Conservation (phyloP, 148 eudicot species). For the Chenopodium berlandieri region DNA sequence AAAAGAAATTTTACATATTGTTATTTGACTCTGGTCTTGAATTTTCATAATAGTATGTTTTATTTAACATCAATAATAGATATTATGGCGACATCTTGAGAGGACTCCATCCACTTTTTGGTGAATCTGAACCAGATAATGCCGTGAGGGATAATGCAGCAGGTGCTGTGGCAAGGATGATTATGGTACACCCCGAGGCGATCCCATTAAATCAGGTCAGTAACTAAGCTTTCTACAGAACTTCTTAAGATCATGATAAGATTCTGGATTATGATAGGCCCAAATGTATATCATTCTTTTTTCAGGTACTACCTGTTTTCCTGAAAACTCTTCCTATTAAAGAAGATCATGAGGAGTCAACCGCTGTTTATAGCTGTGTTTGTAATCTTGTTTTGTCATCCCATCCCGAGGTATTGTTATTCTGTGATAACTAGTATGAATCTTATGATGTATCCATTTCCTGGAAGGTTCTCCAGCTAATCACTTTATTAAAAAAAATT, state of each 20-base stretch:
- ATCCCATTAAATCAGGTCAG: conserved; percentile 85
- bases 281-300: background rate
- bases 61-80: conserved; percentile 43
- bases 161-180: conserved; percentile 98
- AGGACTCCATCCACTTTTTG: conserved; percentile 76
- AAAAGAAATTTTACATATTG: background rate
- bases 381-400: conserved; percentile 83
- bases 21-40: background rate
- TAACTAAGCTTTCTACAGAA: background rate
- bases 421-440: background rate
- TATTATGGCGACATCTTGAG: conserved; percentile 70
- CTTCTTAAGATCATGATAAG: background rate
- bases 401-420: conserved; percentile 63
- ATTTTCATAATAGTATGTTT: conserved; percentile 15
- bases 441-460: background rate
- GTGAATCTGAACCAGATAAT: conserved; percentile 86
- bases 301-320: conserved; percentile 87
- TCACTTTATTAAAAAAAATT: background rate
- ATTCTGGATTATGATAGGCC: background rate
- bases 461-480: background rate
- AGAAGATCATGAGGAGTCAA: conserved; percentile 90
- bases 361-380: conserved; percentile 83
- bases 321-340: conserved; percentile 81
- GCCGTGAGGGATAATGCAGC: conserved; percentile 99
- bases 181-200: conserved; percentile 80